phyloP scores from a whole-genome alignment of 441 rosid genomes.

The Cnidoscolus chayamansa region DNA sequence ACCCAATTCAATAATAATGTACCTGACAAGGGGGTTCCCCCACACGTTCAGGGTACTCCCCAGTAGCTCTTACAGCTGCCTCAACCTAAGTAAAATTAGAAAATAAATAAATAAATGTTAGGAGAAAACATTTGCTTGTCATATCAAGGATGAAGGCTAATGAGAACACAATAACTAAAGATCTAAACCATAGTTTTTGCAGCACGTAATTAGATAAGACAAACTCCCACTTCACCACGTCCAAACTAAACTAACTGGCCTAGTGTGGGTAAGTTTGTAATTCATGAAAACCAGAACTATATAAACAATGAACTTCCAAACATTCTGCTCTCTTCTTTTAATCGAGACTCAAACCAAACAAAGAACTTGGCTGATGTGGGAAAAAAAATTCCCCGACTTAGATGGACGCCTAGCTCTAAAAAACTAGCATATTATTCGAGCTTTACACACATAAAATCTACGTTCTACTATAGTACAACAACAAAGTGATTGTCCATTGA shows the following conservation, averaged over 20 bases:
- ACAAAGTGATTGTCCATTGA: background rate
- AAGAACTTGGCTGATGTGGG: background rate
- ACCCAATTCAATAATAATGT: constrained; percentile 2
- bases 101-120: constrained; percentile 6
- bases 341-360: background rate
- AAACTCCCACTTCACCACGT: background rate
- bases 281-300: background rate
- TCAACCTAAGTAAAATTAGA: constrained; percentile 54
- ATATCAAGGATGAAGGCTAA: background rate
- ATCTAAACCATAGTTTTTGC: background rate
- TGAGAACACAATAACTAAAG: constrained; percentile 4
- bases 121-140: background rate
- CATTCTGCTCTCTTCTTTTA: constrained; percentile 1
- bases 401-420: background rate
- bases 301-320: constrained; percentile 3
- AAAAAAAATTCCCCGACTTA: background rate
- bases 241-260: constrained; percentile 5
- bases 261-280: background rate
- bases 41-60: constrained; percentile 82
- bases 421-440: background rate
- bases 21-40: constrained; percentile 92
- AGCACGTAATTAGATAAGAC: background rate
- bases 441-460: background rate
- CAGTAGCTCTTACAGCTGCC: constrained; percentile 87
- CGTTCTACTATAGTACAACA: background rate